Conservation (phyloP, 139 green algal genomes). For the Chlamydomonas sp. region DNA sequence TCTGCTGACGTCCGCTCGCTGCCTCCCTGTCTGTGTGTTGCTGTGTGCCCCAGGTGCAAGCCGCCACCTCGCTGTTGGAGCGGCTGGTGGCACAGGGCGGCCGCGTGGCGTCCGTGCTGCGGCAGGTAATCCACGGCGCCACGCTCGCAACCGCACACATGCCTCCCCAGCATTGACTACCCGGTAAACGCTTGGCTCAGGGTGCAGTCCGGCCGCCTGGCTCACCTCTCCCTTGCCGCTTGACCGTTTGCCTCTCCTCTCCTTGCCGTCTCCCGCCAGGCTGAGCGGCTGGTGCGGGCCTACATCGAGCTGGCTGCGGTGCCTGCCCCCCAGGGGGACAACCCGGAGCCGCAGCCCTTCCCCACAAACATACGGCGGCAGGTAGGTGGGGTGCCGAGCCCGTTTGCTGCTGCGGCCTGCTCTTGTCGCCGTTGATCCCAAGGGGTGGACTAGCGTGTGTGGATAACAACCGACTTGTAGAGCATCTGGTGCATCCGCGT, state of each 20-base stretch:
- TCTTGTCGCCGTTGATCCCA: no score
- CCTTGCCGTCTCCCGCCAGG: not conserved
- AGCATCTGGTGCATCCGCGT: no score
- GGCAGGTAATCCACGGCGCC: not conserved
- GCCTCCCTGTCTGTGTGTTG: no score
- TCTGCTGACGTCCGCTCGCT: no score
- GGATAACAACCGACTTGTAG: no score
- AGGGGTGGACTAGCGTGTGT: no score
- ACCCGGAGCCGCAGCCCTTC: constrained; percentile 3
- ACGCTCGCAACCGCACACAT: no score
- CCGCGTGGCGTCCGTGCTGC: constrained; percentile 2
- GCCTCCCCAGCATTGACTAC: no score
- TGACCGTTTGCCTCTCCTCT: not conserved
- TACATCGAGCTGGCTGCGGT: constrained; percentile 84
- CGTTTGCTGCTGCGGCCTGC: no score
- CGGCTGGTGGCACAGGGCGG: constrained; percentile 4
- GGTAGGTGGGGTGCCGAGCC: not conserved
- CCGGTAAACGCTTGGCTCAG: no score
- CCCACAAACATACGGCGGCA: not conserved
- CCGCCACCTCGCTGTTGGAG: constrained; percentile 26
- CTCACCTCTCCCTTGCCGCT: not conserved
- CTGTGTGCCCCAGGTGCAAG: constrained; percentile 5
- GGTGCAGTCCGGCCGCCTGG: not conserved
- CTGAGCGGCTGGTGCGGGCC: constrained; percentile 56
- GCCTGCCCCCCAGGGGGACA: constrained; percentile 17